Percentiles rank a stretch among this genome's conserved stretches.
Conservation (phyloP, 139 green algal genomes). For the Closterium sp. region DNA sequence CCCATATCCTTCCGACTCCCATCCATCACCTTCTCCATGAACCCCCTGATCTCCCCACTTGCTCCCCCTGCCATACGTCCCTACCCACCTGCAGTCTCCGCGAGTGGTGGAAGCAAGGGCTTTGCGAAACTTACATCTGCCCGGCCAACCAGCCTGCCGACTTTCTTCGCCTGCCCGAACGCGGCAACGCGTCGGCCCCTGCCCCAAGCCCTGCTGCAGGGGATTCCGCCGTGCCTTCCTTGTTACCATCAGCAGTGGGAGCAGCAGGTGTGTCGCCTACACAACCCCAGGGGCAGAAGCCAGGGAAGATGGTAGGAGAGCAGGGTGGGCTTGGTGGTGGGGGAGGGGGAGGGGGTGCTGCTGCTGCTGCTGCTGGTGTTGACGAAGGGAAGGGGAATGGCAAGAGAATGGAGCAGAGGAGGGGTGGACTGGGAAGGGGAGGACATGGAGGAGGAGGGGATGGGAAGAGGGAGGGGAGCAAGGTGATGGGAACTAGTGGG, state of each 20-base stretch:
- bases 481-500: background rate
- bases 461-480: background rate
- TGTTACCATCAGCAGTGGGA: background rate
- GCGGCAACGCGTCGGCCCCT: background rate
- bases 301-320: background rate
- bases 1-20: no score
- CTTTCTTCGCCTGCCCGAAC: background rate
- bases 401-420: background rate
- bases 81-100: background rate
- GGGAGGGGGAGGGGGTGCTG: background rate
- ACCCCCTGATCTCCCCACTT: background rate
- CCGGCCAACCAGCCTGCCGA: background rate
- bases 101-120: background rate
- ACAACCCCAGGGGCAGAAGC: background rate
- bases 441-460: no score
- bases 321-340: background rate
- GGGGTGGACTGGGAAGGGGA: background rate
- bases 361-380: background rate
- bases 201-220: background rate
- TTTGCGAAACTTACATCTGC: background rate
- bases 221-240: background rate
- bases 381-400: background rate
- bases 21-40: background rate
- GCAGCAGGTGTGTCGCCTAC: background rate
- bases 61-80: background rate